Base-by-base conservation (phyloP, 2,329 filamentous ascomycete genomes). In the Alternaria longipes region DNA sequence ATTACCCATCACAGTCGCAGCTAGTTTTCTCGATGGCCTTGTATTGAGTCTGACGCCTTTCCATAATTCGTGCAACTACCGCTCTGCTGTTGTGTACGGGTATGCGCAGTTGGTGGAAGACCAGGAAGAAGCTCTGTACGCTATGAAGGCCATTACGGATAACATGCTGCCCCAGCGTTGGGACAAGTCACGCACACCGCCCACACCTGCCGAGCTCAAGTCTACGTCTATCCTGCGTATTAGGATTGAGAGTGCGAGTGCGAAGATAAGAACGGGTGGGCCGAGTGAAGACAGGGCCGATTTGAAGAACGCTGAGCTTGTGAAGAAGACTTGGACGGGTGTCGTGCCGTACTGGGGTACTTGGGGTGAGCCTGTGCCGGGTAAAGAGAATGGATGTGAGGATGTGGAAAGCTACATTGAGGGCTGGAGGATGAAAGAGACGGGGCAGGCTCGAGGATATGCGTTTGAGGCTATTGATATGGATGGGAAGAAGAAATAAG, bases 381-480 rank as follows among this genome's bases (percentile, higher is more conserved):
- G 68, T 5, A 59, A 60, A 60, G 65, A 73, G 64, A 82, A 90
- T 4, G 76, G 80, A 32, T 73, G 83, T 11, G 74, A 80, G 30
- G 75, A 84, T 8, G 80, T 91, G 18, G 91, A 92, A 8, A 82
- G 78, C 62, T 88, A 93, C 79, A 79, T 94, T 55, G 79, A 71
- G 51, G 80, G 79, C 53, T 77, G 74, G 74, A 70, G 72, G 64
- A 36, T 69, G 8, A 51, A 20, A 50, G 71, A 74, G 64, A 77
- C 71, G 56, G 8, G 3, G n/a, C 66, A 54, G 58, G 73, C 60
- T 38, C 72, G 49, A 58, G 38, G 30, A 20, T 49, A 58, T 51
- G 72, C 74, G 12, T 75, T 72, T 64, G 66, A 61, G 49, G 73
- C 68, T n/a, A 50, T 70, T 50, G 61, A 67, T 55, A 67, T 71